phyloP scores from a whole-genome alignment of 2,329 filamentous ascomycete species.

The Chrysoporthe puriensis region DNA sequence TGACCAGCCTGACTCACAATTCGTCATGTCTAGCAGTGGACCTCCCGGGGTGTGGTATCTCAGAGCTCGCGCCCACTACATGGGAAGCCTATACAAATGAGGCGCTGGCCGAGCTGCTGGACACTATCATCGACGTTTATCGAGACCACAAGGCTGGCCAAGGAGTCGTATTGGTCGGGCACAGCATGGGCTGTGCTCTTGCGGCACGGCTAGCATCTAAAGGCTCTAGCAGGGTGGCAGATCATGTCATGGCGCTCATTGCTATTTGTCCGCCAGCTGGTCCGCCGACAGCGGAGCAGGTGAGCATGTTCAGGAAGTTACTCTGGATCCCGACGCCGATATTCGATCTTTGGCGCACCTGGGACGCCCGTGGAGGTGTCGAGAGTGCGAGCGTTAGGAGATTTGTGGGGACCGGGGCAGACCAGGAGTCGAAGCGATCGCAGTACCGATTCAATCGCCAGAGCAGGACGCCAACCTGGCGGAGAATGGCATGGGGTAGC shows the following conservation, averaged over 20 bases:
- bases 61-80: constrained; percentile 68
- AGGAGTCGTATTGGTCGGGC: constrained; percentile 78
- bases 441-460: constrained; percentile 81
- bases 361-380: constrained; percentile 78
- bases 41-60: constrained; percentile 86
- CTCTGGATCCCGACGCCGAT: constrained; percentile 71
- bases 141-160: constrained; percentile 68
- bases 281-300: constrained; percentile 59
- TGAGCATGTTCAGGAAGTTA: constrained; percentile 56
- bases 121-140: constrained; percentile 73
- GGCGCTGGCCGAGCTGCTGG: constrained; percentile 75
- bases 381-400: constrained; percentile 78
- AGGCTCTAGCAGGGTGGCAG: constrained; percentile 55
- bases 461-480: constrained; percentile 80
- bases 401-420: constrained; percentile 71
- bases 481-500: constrained; percentile 76
- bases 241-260: constrained; percentile 74
- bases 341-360: constrained; percentile 76
- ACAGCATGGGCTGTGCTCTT: constrained; percentile 88
- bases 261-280: constrained; percentile 79
- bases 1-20: constrained; percentile 80
- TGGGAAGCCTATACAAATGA: constrained; percentile 82
- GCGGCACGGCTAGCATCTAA: constrained; percentile 69
- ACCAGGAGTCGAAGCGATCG: constrained; percentile 66
- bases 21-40: constrained; percentile 88